Evolutionary conservation across 768 basidiomycete genomes (phyloP).

Genomic region (Boletus sp.): DNA sequence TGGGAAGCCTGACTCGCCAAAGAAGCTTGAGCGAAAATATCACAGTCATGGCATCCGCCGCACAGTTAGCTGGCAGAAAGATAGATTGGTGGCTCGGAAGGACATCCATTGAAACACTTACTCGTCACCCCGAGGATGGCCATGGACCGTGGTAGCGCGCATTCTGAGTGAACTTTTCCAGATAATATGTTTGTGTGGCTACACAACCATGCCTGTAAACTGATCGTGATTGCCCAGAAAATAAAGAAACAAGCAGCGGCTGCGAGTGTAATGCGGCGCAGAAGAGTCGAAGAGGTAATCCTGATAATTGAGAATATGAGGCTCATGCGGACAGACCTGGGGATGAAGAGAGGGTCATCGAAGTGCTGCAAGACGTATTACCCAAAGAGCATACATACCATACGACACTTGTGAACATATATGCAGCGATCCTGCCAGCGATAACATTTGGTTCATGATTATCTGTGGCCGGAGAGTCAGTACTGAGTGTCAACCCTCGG

Average conservation of each 20-base stretch:
- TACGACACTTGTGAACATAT: conserved; percentile 7
- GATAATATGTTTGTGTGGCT: background rate
- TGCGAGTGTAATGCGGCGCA: background rate
- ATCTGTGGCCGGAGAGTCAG: conserved; percentile 1
- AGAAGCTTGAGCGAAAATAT: conserved; percentile 11
- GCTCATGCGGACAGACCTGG: conserved; percentile 21
- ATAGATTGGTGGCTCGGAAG: background rate
- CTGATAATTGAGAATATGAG: conserved; percentile 12
- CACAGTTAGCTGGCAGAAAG: conserved; percentile 1
- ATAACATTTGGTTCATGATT: background rate
- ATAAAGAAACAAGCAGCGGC: background rate
- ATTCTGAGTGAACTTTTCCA: background rate
- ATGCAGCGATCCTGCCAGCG: background rate
- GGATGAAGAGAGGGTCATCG: background rate
- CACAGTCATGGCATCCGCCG: background rate
- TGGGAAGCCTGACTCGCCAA: conserved; percentile 14
- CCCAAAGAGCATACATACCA: conserved; percentile 6
- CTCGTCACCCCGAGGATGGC: conserved; percentile 5
- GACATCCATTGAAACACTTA: background rate
- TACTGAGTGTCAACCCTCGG: no score
- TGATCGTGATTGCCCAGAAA: conserved; percentile 1
- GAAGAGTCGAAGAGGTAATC: background rate
- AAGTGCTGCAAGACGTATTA: background rate
- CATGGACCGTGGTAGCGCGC: background rate
- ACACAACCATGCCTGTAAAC: conserved; percentile 12